Percentiles rank a stretch among this genome's conserved stretches.
These are phyloP conservation scores for Chaetomium sp. DNA, from an alignment of 2,329 filamentous ascomycete genomes.

Conservation along the genomic window DNA sequence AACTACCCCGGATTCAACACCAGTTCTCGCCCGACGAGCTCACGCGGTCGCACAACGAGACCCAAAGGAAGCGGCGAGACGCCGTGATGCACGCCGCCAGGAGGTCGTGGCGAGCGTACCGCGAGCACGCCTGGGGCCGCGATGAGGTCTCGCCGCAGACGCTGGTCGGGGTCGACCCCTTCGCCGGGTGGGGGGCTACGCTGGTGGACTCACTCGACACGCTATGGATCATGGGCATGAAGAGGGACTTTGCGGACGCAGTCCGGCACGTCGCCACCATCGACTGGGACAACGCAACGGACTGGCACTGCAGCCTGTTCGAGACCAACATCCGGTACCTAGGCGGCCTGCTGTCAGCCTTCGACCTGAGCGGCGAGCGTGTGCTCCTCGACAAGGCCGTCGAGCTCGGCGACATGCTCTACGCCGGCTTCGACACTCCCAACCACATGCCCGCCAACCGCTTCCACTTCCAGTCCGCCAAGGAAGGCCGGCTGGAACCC, in stretches of 20 bases:
- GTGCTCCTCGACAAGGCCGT: conserved; percentile 44
- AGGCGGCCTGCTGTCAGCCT: conserved; percentile 46
- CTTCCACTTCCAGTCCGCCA: conserved; percentile 39
- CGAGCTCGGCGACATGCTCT: conserved; percentile 49
- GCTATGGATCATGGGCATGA: conserved; percentile 53
- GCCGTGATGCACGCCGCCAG: conserved; percentile 35
- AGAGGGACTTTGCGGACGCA: conserved; percentile 48
- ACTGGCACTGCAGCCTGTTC: conserved; percentile 49
- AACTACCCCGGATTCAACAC: conserved; percentile 40
- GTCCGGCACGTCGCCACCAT: conserved; percentile 45
- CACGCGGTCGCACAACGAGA: conserved; percentile 35
- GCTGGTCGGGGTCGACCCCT: conserved; percentile 39
- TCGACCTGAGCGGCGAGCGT: conserved; percentile 43
- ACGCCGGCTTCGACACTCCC: conserved; percentile 48
- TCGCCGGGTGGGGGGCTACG: conserved; percentile 52
- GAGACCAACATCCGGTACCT: conserved; percentile 55
- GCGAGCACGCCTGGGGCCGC: conserved; percentile 47
- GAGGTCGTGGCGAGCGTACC: conserved; percentile 47
- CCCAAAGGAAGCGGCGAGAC: conserved; percentile 31
- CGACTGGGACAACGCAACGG: conserved; percentile 46
- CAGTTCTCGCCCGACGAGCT: conserved; percentile 25
- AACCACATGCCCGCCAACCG: conserved; percentile 45
- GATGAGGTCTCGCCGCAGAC: conserved; percentile 50
- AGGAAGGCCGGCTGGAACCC: conserved; percentile 32
- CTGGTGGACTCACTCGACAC: conserved; percentile 55